These are phyloP conservation scores for Haplosporangium sp. DNA, from an alignment of 371 early-diverging fungal genomes.

Conservation along the genomic window DNA sequence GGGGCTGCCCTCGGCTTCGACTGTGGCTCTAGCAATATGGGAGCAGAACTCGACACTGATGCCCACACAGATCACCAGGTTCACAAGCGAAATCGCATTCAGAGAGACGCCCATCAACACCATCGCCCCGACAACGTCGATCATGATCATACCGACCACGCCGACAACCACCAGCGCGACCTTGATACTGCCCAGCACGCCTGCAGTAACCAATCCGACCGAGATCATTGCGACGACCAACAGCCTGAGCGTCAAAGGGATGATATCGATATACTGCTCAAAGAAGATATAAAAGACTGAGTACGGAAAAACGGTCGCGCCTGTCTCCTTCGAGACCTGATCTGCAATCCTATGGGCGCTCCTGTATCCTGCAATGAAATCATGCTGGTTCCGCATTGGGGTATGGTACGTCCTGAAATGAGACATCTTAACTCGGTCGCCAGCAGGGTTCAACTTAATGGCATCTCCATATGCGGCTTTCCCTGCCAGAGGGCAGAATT, in stretches of 20 bases:
- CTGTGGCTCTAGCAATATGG: constrained; percentile 76
- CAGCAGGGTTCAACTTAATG: constrained; percentile 52
- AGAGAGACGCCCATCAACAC: constrained; percentile 72
- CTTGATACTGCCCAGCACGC: constrained; percentile 66
- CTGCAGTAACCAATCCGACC: constrained; percentile 70
- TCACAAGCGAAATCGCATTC: constrained; percentile 81
- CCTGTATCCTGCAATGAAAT: constrained; percentile 74
- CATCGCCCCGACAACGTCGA: constrained; percentile 77
- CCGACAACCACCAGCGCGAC: constrained; percentile 70
- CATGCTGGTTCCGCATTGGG: constrained; percentile 69
- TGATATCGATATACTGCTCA: constrained; percentile 78
- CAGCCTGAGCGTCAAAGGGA: constrained; percentile 65
- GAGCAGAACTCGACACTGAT: constrained; percentile 84
- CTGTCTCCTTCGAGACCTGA: constrained; percentile 60
- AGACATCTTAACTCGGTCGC: constrained; percentile 62
- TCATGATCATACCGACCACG: constrained; percentile 72
- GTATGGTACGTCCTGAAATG: constrained; percentile 80
- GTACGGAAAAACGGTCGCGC: constrained; percentile 73
- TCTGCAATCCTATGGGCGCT: constrained; percentile 75
- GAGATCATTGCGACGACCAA: constrained; percentile 66
- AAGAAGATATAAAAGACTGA: constrained; percentile 84
- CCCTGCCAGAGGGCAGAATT: constrained; percentile 76
- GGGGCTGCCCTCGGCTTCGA: constrained; percentile 66
- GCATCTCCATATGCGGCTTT: constrained; percentile 80
- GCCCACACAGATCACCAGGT: constrained; percentile 80